Percentiles rank a stretch among this genome's conserved stretches.
These are phyloP conservation scores for Lactarius deliciosus DNA, from an alignment of 768 basidiomycete genomes.

Conservation along the genomic window DNA sequence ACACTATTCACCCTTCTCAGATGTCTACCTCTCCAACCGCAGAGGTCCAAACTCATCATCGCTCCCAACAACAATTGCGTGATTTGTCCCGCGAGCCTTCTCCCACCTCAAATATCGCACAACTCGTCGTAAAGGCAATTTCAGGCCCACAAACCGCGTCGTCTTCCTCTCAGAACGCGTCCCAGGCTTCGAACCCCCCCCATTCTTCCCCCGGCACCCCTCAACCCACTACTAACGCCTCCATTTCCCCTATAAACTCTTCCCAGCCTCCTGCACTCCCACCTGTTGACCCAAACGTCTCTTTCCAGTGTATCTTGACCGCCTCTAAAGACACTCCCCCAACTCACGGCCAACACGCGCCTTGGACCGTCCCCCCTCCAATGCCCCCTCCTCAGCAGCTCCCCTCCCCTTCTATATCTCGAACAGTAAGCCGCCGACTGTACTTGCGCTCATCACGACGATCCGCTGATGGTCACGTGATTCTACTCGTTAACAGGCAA, in stretches of 20 bases:
- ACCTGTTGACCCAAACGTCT: slow-evolving; percentile 24
- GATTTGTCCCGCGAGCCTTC: slow-evolving; percentile 28
- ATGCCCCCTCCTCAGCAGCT: slow-evolving; percentile 25
- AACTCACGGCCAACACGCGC: slow-evolving; percentile 29
- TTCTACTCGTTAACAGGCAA: slow-evolving; percentile 32
- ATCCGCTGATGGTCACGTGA: slow-evolving; percentile 26
- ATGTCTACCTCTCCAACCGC: slow-evolving; percentile 26
- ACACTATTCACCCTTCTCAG: slow-evolving; percentile 34
- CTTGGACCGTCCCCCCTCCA: slow-evolving; percentile 26
- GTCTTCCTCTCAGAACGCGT: slow-evolving; percentile 37
- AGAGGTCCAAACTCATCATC: slow-evolving; percentile 27
- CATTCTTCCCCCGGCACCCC: slow-evolving; percentile 33
- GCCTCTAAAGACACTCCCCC: slow-evolving; percentile 26
- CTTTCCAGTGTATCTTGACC: slow-evolving; percentile 34
- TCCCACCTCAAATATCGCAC: slow-evolving; percentile 27
- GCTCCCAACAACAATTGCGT: slow-evolving; percentile 22
- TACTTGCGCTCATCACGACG: slow-evolving; percentile 8
- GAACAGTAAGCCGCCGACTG: slow-evolving; percentile 22
- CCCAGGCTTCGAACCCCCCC: slow-evolving; percentile 38
- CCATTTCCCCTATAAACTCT: slow-evolving; percentile 37
- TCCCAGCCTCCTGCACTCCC: slow-evolving; percentile 31
- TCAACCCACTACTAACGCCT: slow-evolving; percentile 35
- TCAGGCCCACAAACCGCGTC: slow-evolving; percentile 30
- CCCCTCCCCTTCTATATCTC: slow-evolving; percentile 22
- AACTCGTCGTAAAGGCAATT: slow-evolving; percentile 31